Evolutionary conservation across 495 filamentous ascomycete genomes (phyloP).

Genomic region (Lasiosphaeriaceae sp.): DNA sequence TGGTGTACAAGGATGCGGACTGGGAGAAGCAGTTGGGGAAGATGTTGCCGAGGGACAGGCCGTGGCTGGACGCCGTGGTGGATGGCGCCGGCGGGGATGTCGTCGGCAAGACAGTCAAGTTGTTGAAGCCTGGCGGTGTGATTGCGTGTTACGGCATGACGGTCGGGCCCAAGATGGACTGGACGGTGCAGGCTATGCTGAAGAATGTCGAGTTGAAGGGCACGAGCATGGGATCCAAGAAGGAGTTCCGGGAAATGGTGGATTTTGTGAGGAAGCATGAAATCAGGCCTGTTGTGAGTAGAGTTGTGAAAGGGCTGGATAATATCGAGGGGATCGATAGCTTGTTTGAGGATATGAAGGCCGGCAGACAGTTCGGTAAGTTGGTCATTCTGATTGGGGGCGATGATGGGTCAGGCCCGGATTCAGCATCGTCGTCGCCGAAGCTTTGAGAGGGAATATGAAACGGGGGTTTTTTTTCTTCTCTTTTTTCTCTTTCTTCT

Average conservation of each 20-base stretch:
- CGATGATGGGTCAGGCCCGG: not conserved
- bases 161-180: conserved; percentile 66
- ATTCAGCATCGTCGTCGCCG: not conserved
- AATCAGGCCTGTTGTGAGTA: conserved; percentile 61
- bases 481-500: too few relatives aligned
- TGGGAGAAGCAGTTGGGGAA: conserved; percentile 67
- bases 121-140: conserved; percentile 62
- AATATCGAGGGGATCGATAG: conserved; percentile 62
- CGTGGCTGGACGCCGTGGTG: conserved; percentile 64
- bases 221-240: conserved; percentile 71
- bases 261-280: conserved; percentile 61
- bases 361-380: conserved; percentile 75
- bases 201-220: conserved; percentile 71
- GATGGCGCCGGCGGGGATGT: conserved; percentile 77
- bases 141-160: conserved; percentile 78
- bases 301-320: conserved; percentile 59
- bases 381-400: conserved; percentile 53
- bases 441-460: conserved; percentile 23
- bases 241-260: conserved; percentile 74
- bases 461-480: too few relatives aligned
- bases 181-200: conserved; percentile 64
- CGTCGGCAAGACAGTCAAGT: conserved; percentile 50
- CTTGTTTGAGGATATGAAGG: conserved; percentile 72
- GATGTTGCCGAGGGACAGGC: conserved; percentile 53
- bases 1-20: conserved; percentile 58